Conservation (phyloP, 177 flowering plant genomes). For the Viscum album region DNA sequence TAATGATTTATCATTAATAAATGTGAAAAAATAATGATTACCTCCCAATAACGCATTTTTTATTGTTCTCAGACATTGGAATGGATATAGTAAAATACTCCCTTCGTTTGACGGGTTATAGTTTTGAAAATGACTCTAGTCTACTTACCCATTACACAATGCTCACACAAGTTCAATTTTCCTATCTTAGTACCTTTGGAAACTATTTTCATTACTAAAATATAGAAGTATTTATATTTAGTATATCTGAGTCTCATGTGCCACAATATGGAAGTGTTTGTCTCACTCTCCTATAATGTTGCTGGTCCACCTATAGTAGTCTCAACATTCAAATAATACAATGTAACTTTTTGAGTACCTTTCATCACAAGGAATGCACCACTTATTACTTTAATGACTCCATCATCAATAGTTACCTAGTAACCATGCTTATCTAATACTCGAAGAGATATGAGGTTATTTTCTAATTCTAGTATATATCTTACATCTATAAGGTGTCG, state of each 20-base stretch:
- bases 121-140: background rate
- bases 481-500: too few species aligned
- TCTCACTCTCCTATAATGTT: too few species aligned
- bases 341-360: background rate
- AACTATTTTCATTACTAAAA: too few species aligned
- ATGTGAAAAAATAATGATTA: background rate
- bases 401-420: too few species aligned
- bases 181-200: background rate
- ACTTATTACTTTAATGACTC: too few species aligned
- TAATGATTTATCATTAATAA: background rate
- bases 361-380: background rate
- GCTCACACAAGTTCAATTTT: background rate
- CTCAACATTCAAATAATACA: too few species aligned
- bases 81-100: background rate
- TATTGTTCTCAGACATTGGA: background rate
- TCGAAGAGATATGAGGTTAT: too few species aligned
- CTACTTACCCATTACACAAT: background rate
- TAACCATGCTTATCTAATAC: too few species aligned
- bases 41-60: background rate
- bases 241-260: too few species aligned
- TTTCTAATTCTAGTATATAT: too few species aligned
- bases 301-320: background rate
- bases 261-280: too few species aligned
- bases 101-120: background rate
- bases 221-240: too few species aligned